A percentile compares a stretch with the other conserved stretches of the same genome.
Evolutionary conservation across 2,329 filamentous ascomycete species (phyloP).

Genomic region (Periconia sp.): DNA sequence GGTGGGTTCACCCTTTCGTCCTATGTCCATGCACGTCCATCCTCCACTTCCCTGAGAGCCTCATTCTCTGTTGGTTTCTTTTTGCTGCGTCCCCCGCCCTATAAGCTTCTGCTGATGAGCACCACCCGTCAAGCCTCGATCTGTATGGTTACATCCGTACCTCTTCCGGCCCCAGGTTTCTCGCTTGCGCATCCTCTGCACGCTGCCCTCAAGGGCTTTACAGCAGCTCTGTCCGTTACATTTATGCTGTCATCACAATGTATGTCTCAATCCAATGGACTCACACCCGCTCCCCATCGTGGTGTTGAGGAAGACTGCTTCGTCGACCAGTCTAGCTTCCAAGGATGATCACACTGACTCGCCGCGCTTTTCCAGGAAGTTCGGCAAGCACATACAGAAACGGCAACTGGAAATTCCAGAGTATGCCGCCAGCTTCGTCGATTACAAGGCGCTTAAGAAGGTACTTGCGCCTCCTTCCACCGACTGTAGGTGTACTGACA

Average conservation of each 20-base stretch:
- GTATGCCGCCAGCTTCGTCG: conserved; percentile 98
- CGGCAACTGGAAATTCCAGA: conserved; percentile 98
- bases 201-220: conserved; percentile 27
- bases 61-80: conserved; percentile 30
- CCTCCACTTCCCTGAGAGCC: conserved; percentile 24
- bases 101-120: conserved; percentile 36
- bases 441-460: conserved; percentile 99
- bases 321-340: conserved; percentile 42
- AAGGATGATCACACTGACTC: conserved; percentile 47
- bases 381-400: conserved; percentile 99
- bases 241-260: conserved; percentile 39
- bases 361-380: conserved; percentile 75
- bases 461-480: conserved; percentile 56
- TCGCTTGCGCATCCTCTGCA: conserved; percentile 39
- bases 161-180: conserved; percentile 27
- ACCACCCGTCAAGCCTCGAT: conserved; percentile 29
- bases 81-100: conserved; percentile 25
- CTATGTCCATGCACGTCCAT: conserved; percentile 36
- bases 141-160: conserved; percentile 42
- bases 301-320: conserved; percentile 40
- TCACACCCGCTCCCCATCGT: conserved; percentile 34
- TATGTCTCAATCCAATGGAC: conserved; percentile 46
- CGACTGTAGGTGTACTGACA: no score
- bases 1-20: conserved; percentile 34
- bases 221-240: conserved; percentile 23